Base-by-base conservation (phyloP, 2,329 filamentous ascomycete genomes). In the Sordariomycetes sp. region DNA sequence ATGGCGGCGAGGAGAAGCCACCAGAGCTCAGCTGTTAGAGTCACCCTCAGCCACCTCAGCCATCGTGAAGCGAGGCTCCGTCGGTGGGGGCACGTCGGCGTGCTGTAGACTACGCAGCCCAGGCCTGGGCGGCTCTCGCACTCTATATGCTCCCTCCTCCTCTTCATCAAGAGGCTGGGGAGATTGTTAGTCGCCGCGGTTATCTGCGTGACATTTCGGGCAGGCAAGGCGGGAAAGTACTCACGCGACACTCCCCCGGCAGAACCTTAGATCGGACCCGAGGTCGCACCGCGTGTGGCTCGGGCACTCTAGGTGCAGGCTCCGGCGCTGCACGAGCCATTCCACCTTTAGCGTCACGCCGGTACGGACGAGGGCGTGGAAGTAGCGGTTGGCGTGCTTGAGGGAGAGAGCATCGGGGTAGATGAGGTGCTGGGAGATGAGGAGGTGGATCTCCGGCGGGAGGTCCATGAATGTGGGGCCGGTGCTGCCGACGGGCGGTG, bases 401-500 rank as follows among this genome's bases (percentile, higher is more conserved):
- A 89, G 71, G 0, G 84, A 85, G 1, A 89, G 75, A 0, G 86
- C 85, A 60, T 89, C 85, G 0, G 86, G 86, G 60, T 89, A 89
- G 35, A 77, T 77, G 59, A 89, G 79, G 57, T 80, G 72, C 12
- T 74, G 66, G 35, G 79, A 72, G 57, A 89, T 83, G 54, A 81
- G 74, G 1, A 85, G 66, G 62, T 87, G 85, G n/a, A 89, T 73
- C 63, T 89, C 86, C 0, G 81, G 73, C 1, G 86, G 86, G 2
- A 89, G 71, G 17, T 69, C 67, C 65, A 76, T 72, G 36, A 85
- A 64, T n/a, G 64, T 65, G 48, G 50, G 53, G 25, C 53, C 32
- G 42, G 42, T 13, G 12, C 36, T 12, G 36, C 5, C 12, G 36
- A 10, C 36, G 36, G 15, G 36, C 3, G 36, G 12, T 17, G 36